phyloP scores from a whole-genome alignment of 2,329 filamentous ascomycete species.

The Delphinella strobiligena region DNA sequence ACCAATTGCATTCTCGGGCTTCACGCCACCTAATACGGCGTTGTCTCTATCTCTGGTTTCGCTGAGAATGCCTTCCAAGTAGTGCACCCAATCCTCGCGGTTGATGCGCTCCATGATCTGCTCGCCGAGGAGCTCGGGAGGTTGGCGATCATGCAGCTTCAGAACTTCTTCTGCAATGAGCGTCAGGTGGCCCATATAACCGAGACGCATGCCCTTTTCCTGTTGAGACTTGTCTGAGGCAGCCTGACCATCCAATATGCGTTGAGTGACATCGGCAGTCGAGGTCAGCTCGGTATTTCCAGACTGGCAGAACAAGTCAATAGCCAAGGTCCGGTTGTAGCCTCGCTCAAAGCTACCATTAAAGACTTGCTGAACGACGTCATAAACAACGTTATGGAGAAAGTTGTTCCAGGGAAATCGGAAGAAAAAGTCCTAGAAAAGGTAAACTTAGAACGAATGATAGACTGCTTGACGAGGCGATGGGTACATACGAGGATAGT shows the following conservation, averaged over 20 bases:
- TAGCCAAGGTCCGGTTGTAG: slow-evolving; percentile 78
- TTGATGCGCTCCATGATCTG: slow-evolving; percentile 79
- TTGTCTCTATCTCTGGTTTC: slow-evolving; percentile 95
- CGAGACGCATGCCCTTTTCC: slow-evolving; percentile 77
- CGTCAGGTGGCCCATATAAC: slow-evolving; percentile 97
- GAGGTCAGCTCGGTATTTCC: slow-evolving; percentile 31
- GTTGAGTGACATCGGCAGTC: slow-evolving; percentile 74
- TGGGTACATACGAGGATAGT: slow-evolving; percentile 70
- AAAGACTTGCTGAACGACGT: slow-evolving; percentile 97
- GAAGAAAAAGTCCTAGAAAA: slow-evolving; percentile 80
- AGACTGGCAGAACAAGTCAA: slow-evolving; percentile 59
- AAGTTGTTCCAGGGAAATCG: slow-evolving; percentile 99
- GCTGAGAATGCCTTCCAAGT: slow-evolving; percentile 83
- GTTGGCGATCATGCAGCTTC: slow-evolving; percentile 92
- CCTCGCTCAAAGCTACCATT: slow-evolving; percentile 96
- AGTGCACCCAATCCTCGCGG: slow-evolving; percentile 82
- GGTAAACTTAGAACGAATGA: neutral
- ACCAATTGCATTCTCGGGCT: slow-evolving; percentile 78
- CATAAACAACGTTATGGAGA: slow-evolving; percentile 96
- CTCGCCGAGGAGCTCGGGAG: slow-evolving; percentile 74
- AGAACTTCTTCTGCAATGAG: slow-evolving; percentile 96
- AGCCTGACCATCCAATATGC: slow-evolving; percentile 82
- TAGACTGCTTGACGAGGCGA: slow-evolving; percentile 9
- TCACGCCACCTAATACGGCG: slow-evolving; percentile 89
- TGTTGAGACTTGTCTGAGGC: slow-evolving; percentile 77